Percentiles rank a stretch among this genome's conserved stretches.
phyloP scores from a whole-genome alignment of 1,284 basidiomycete species.

The Violaceomyces palustris region DNA sequence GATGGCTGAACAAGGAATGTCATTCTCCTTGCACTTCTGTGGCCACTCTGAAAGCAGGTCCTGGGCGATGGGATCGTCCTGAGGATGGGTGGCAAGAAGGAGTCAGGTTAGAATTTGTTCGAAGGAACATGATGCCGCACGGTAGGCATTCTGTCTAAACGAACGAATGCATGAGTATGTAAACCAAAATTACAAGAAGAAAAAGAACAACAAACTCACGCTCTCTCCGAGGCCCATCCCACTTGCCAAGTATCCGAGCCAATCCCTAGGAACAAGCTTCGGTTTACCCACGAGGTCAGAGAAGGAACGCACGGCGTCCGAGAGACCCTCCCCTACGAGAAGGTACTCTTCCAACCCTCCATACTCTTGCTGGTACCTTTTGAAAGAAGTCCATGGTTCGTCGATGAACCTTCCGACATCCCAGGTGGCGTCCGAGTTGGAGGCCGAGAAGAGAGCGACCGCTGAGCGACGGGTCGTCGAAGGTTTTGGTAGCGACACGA shows the following conservation, averaged over 20 bases:
- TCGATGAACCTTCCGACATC: constrained; percentile 54
- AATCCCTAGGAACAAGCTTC: constrained; percentile 53
- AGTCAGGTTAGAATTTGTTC: too few species aligned
- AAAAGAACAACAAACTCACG: neutral
- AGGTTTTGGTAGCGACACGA: constrained; percentile 50
- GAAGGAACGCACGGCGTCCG: constrained; percentile 48
- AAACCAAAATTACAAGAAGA: too few species aligned
- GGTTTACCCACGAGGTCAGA: constrained; percentile 53
- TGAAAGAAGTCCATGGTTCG: constrained; percentile 55
- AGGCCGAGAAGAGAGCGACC: constrained; percentile 54
- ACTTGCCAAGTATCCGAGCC: constrained; percentile 54
- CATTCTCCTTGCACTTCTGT: constrained; percentile 53
- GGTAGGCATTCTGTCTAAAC: too few species aligned
- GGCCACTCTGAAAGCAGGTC: constrained; percentile 54
- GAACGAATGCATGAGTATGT: too few species aligned
- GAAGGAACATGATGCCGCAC: too few species aligned
- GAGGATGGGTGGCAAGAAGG: too few species aligned
- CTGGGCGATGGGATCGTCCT: constrained; percentile 54
- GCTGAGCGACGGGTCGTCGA: constrained; percentile 38
- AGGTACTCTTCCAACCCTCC: constrained; percentile 55
- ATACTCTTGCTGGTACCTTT: constrained; percentile 53
- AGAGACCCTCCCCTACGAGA: constrained; percentile 51
- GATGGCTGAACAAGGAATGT: constrained; percentile 53
- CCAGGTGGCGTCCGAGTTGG: constrained; percentile 54
- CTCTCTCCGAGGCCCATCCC: constrained; percentile 55